These are phyloP conservation scores for Inga oerstediana DNA, from an alignment of 306 rosid genomes.

Conservation along the genomic window DNA sequence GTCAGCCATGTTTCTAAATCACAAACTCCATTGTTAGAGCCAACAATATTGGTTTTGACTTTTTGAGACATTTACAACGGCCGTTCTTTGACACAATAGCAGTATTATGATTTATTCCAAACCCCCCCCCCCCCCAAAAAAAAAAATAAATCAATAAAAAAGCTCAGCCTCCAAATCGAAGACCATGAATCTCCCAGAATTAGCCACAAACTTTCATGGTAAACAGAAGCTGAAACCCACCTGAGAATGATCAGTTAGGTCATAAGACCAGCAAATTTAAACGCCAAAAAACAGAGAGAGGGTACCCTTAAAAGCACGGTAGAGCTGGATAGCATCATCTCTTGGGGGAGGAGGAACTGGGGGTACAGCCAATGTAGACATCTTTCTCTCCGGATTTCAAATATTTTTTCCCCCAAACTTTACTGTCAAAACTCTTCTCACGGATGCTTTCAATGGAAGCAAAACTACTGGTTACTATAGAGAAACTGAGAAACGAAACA, in stretches of 20 bases:
- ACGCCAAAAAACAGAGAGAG: not conserved
- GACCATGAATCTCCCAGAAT: not conserved
- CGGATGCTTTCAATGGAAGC: not conserved
- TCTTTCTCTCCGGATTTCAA: not conserved
- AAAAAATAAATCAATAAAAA: too few relatives aligned
- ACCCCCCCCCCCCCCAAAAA: too few relatives aligned
- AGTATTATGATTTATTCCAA: too few relatives aligned
- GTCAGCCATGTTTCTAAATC: not conserved
- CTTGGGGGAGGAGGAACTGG: slow-evolving; percentile 66
- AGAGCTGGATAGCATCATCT: slow-evolving; percentile 68
- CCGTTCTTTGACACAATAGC: not conserved
- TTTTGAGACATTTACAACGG: not conserved
- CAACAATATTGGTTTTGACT: not conserved
- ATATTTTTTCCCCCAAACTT: not conserved
- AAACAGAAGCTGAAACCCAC: not conserved
- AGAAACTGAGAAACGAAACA: not conserved
- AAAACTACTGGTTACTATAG: not conserved
- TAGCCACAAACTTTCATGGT: not conserved
- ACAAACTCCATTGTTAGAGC: not conserved
- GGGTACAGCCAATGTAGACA: slow-evolving; percentile 55
- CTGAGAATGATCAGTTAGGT: not conserved
- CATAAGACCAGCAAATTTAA: not conserved
- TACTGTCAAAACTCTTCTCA: not conserved
- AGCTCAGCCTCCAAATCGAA: not conserved
- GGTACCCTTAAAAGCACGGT: slow-evolving; percentile 84